Evolutionary conservation across 495 filamentous ascomycete species (phyloP).

Genomic region (Penicillium paradoxum): DNA sequence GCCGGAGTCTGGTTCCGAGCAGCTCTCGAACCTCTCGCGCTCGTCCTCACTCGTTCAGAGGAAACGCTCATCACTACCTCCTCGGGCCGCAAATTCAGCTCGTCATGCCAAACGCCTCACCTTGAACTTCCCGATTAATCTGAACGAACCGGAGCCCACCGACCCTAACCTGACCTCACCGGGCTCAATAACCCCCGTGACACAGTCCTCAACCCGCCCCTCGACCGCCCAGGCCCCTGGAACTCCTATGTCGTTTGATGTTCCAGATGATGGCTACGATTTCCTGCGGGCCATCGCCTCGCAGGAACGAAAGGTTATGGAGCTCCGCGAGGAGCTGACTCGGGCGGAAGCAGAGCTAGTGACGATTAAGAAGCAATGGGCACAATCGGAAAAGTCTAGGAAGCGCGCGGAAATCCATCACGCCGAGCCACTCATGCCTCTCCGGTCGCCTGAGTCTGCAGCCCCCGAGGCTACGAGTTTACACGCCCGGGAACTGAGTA

Average conservation of each 20-base stretch:
- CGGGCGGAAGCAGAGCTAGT: constrained; percentile 74
- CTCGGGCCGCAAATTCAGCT: constrained; percentile 48
- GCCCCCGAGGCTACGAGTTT: constrained; percentile 14
- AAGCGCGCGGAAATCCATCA: constrained; percentile 62
- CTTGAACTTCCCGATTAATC: constrained; percentile 68
- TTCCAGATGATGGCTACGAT: constrained; percentile 55
- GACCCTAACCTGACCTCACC: constrained; percentile 33
- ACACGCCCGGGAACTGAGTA: constrained; percentile 31
- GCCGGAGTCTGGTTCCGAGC: constrained; percentile 18
- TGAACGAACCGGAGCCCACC: constrained; percentile 25
- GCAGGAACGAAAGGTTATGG: constrained; percentile 88
- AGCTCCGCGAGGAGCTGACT: constrained; percentile 80
- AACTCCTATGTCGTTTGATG: constrained; percentile 43
- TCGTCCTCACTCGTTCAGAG: constrained; percentile 19
- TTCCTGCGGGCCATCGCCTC: constrained; percentile 86
- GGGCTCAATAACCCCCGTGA: constrained; percentile 34
- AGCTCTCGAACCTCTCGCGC: constrained; percentile 12
- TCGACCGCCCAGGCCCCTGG: constrained; percentile 27
- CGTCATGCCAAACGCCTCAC: constrained; percentile 70
- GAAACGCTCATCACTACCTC: constrained; percentile 50
- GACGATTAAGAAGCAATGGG: constrained; percentile 78
- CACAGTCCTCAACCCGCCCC: constrained; percentile 30
- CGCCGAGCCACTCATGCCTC: constrained; percentile 53
- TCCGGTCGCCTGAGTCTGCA: constrained; percentile 40
- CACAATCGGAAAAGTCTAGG: constrained; percentile 68